These are phyloP conservation scores for Sporothrix variecibatus DNA, from an alignment of 2,329 filamentous ascomycete species.

Conservation along the genomic window DNA sequence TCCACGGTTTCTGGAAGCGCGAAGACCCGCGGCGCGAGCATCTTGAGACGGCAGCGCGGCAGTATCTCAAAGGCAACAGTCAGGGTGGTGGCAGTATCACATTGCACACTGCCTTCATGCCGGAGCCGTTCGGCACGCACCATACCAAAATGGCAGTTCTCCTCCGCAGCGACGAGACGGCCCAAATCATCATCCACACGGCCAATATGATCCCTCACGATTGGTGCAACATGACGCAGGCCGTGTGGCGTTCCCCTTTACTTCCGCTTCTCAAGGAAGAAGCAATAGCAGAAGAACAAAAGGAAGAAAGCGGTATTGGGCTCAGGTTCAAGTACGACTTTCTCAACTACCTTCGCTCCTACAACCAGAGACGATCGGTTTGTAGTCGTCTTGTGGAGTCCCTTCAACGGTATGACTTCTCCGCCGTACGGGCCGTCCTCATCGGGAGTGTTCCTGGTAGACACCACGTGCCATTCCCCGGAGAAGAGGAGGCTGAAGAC, in stretches of 20 bases:
- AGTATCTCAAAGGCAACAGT: slow-evolving; percentile 44
- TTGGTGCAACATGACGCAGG: slow-evolving; percentile 87
- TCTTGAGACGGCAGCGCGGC: slow-evolving; percentile 63
- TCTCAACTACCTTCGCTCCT: slow-evolving; percentile 69
- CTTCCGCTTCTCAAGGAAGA: slow-evolving; percentile 53
- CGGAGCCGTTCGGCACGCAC: slow-evolving; percentile 83
- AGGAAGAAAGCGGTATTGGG: slow-evolving; percentile 35
- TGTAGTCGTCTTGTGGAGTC: slow-evolving; percentile 58
- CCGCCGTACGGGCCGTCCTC: slow-evolving; percentile 66
- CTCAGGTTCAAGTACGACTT: slow-evolving; percentile 71
- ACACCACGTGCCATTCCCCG: slow-evolving; percentile 50
- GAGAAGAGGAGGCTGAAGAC: slow-evolving; percentile 30
- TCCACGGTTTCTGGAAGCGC: slow-evolving; percentile 66
- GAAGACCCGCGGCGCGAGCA: slow-evolving; percentile 61
- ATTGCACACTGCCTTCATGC: slow-evolving; percentile 74
- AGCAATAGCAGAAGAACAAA: not conserved
- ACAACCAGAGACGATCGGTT: slow-evolving; percentile 59
- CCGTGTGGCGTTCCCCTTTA: slow-evolving; percentile 73
- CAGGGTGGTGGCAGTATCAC: slow-evolving; percentile 57
- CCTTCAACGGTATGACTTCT: slow-evolving; percentile 69
- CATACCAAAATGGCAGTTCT: slow-evolving; percentile 87
- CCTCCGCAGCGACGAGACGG: slow-evolving; percentile 72
- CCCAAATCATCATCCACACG: slow-evolving; percentile 81
- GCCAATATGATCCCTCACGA: slow-evolving; percentile 89
- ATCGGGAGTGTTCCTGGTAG: slow-evolving; percentile 77